These are phyloP conservation scores for Aegilops speltoides DNA, from an alignment of 176 grass and related monocot genomes.

Conservation along the genomic window DNA sequence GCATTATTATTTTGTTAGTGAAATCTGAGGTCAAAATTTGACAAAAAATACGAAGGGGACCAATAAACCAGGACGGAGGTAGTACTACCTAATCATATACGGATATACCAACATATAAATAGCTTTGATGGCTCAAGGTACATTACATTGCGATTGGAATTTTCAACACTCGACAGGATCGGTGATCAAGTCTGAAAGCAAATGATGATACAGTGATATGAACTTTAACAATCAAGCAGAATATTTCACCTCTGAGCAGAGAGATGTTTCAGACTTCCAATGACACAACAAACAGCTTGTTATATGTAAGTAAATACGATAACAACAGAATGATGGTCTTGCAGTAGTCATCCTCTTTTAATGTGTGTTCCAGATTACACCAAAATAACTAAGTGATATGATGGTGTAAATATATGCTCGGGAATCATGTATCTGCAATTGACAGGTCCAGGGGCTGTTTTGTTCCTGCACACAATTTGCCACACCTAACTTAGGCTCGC, in stretches of 20 bases:
- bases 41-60: too few species aligned
- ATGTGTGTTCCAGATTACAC: not conserved
- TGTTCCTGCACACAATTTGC: not conserved
- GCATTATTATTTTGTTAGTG: too few species aligned
- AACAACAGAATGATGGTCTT: not conserved
- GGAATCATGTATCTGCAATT: not conserved
- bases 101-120: not conserved
- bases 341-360: conserved; percentile 8
- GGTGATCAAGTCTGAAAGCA: not conserved
- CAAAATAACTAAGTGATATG: conserved; percentile 1
- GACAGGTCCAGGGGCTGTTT: not conserved
- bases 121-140: conserved; percentile 18
- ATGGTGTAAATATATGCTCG: not conserved
- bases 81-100: not conserved
- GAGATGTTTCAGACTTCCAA: not conserved
- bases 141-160: not conserved
- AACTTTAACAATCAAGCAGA: not conserved
- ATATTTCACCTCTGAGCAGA: conserved; percentile 6
- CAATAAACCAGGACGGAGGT: too few species aligned
- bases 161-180: conserved; percentile 8
- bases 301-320: not conserved
- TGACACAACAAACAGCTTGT: not conserved
- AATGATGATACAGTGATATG: not conserved
- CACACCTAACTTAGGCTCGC: not conserved
- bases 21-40: too few species aligned